Evolutionary conservation across 352 stramenopile genomes (phyloP).

Genomic region (Paralagenidium karlingii): DNA sequence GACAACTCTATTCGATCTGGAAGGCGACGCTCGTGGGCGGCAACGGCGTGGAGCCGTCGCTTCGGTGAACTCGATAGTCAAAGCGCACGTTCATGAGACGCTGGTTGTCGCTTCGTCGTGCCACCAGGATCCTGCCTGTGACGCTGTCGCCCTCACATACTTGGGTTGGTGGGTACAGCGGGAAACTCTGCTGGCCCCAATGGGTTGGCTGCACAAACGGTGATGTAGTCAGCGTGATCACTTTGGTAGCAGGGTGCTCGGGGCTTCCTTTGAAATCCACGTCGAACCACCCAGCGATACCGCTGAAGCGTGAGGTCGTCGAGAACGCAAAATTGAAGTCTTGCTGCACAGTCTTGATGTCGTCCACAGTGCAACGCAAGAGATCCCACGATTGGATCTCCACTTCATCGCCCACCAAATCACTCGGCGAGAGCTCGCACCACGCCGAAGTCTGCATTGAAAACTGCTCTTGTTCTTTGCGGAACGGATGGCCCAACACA

Average conservation of each 20-base stretch:
- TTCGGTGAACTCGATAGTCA: slow-evolving; percentile 52
- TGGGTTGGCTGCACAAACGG: slow-evolving; percentile 84
- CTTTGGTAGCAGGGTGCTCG: slow-evolving; percentile 57
- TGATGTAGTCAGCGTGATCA: slow-evolving; percentile 85
- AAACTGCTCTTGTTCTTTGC: slow-evolving; percentile 82
- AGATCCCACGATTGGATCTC: slow-evolving; percentile 75
- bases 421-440: slow-evolving; percentile 52
- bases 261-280: slow-evolving; percentile 94
- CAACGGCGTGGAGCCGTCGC: slow-evolving; percentile 29
- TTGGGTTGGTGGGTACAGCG: slow-evolving; percentile 69
- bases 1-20: slow-evolving; percentile 59
- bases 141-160: slow-evolving; percentile 73
- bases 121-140: slow-evolving; percentile 55
- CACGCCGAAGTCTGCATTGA: slow-evolving; percentile 78
- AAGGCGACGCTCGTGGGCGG: slow-evolving; percentile 51
- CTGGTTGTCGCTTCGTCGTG: slow-evolving; percentile 74
- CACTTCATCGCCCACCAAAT: slow-evolving; percentile 77
- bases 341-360: slow-evolving; percentile 65
- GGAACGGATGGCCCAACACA: slow-evolving; percentile 78
- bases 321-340: slow-evolving; percentile 69
- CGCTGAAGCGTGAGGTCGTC: slow-evolving; percentile 82
- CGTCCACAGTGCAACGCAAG: slow-evolving; percentile 73
- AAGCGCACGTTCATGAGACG: slow-evolving; percentile 85
- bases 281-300: slow-evolving; percentile 99
- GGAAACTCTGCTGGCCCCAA: slow-evolving; percentile 82